These are phyloP conservation scores for Lepidium sativum DNA, from an alignment of 345 rosid species.

Conservation along the genomic window DNA sequence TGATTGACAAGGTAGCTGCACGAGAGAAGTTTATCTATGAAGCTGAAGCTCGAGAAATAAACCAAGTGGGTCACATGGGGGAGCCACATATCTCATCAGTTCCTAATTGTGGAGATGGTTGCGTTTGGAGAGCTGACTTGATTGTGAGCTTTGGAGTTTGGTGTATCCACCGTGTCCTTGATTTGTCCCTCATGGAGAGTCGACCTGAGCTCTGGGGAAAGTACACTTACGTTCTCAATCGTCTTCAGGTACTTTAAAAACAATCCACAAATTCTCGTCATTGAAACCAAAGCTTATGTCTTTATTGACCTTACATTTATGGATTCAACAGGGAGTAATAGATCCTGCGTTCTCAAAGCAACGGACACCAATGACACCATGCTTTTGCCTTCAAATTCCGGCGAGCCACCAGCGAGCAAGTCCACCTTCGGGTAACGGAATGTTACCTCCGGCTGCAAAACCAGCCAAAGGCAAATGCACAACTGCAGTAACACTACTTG, in stretches of 20 bases:
- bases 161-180: conserved; percentile 92
- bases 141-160: conserved; percentile 92
- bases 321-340: conserved; percentile 61
- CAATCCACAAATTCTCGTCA: not conserved
- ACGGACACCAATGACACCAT: conserved; percentile 59
- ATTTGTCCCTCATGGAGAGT: conserved; percentile 90
- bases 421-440: conserved; percentile 58
- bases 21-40: conserved; percentile 72
- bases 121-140: conserved; percentile 77
- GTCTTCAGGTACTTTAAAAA: conserved; percentile 67
- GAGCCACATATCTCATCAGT: conserved; percentile 58
- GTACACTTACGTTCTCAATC: conserved; percentile 90
- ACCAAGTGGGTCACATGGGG: conserved; percentile 34
- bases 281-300: not conserved
- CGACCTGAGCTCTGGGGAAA: conserved; percentile 99
- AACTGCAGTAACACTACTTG: conserved; percentile 54
- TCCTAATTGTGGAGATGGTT: conserved; percentile 92
- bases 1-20: conserved; percentile 84
- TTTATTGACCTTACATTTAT: not conserved
- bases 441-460: conserved; percentile 65
- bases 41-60: conserved; percentile 61
- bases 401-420: conserved; percentile 43
- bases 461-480: conserved; percentile 80
- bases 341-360: conserved; percentile 78
- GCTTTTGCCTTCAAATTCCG: conserved; percentile 80